These are phyloP conservation scores for Paraphaeosphaeria minitans DNA, from an alignment of 2,329 filamentous ascomycete species.

Conservation along the genomic window DNA sequence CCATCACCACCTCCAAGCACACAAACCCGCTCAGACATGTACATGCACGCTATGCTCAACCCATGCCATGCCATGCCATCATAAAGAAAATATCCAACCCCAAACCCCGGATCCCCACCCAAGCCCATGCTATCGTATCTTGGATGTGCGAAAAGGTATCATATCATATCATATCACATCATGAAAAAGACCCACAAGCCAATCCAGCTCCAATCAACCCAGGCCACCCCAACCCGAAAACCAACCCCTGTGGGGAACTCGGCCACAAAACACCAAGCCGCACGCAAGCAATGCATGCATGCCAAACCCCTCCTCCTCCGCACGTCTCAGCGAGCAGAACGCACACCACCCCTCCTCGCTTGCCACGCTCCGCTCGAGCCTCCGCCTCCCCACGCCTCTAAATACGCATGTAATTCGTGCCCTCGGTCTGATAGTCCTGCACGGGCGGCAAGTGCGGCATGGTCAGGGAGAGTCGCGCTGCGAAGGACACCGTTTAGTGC, in stretches of 20 bases:
- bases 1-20: no score
- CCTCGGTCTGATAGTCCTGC: conserved; percentile 33
- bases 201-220: background rate
- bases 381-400: conserved; percentile 9
- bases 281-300: background rate
- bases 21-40: background rate
- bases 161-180: conserved; percentile 23
- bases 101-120: background rate
- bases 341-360: no score
- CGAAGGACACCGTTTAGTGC: conserved; percentile 29
- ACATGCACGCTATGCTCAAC: background rate
- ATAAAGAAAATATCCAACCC: background rate
- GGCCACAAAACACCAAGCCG: background rate
- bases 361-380: no score
- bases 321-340: no score
- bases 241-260: background rate
- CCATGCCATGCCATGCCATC: background rate
- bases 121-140: background rate
- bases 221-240: no score
- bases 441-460: conserved; percentile 32
- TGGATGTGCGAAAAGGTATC: conserved; percentile 14
- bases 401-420: conserved; percentile 32
- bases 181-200: conserved; percentile 9
- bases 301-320: no score
- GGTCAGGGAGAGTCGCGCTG: conserved; percentile 33